Conservation (phyloP, 768 basidiomycete species). For the Lactarius quietus region DNA sequence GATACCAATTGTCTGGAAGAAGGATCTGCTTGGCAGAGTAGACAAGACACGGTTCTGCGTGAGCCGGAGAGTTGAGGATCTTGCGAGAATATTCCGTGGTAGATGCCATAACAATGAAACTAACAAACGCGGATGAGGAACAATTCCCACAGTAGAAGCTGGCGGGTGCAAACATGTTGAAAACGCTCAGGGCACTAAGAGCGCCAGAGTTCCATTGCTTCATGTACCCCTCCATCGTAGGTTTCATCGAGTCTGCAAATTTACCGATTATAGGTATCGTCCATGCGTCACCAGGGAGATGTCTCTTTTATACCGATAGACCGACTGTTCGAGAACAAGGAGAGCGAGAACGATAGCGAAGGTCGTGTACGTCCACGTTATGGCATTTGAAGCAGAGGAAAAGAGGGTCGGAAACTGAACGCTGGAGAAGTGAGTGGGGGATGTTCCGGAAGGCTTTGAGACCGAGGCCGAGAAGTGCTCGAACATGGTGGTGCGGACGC, state of each 20-base stretch:
- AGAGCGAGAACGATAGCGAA: constrained; percentile 64
- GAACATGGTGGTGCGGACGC: constrained; percentile 23
- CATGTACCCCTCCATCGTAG: constrained; percentile 89
- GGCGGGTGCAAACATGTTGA: constrained; percentile 75
- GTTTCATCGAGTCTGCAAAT: constrained; percentile 88
- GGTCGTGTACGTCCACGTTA: constrained; percentile 65
- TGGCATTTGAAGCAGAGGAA: constrained; percentile 33
- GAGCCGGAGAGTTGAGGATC: constrained; percentile 89
- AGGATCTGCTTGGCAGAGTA: constrained; percentile 87
- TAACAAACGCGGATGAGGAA: constrained; percentile 33
- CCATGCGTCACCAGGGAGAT: constrained; percentile 85
- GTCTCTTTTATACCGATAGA: constrained; percentile 88
- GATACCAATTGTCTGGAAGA: constrained; percentile 80
- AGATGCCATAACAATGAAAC: constrained; percentile 98
- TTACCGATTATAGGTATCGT: constrained; percentile 98
- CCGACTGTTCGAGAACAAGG: constrained; percentile 79
- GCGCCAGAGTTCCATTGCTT: constrained; percentile 88
- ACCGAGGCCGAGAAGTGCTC: constrained; percentile 35
- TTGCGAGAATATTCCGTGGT: constrained; percentile 91
- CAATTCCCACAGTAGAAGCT: constrained; percentile 10
- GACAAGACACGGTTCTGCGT: constrained; percentile 93
- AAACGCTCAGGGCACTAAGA: constrained; percentile 87
- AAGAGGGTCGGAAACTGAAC: constrained; percentile 50
- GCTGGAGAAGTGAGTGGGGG: constrained; percentile 39
- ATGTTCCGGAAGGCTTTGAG: constrained; percentile 43